Conservation (phyloP, 2,329 filamentous ascomycete genomes). For the Epichloe sibirici region DNA sequence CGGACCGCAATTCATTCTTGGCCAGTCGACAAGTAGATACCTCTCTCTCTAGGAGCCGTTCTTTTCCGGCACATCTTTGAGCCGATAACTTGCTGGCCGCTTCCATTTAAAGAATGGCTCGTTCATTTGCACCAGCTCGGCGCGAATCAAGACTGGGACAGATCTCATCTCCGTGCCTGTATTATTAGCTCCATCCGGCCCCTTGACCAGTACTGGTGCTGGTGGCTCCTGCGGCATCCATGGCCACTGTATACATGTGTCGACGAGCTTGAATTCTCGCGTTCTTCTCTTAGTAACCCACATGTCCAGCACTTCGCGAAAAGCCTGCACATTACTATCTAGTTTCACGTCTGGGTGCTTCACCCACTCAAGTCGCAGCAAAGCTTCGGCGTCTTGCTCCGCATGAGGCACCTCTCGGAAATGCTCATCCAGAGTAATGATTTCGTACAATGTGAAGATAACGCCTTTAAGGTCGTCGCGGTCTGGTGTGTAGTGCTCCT, state of each 20-base stretch:
- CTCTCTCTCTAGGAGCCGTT: too few species aligned
- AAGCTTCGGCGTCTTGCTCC: conserved; percentile 13
- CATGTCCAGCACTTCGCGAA: conserved; percentile 13
- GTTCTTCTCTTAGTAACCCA: conserved; percentile 11
- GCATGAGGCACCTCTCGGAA: conserved; percentile 13
- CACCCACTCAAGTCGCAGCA: conserved; percentile 15
- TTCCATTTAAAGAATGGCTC: conserved; percentile 1
- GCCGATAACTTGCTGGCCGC: conserved; percentile 1
- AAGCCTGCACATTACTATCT: conserved; percentile 18
- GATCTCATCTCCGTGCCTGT: background rate
- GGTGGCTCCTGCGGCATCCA: background rate
- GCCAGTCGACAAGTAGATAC: too few species aligned
- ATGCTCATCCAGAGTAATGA: conserved; percentile 19
- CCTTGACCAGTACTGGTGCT: too few species aligned
- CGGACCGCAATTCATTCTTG: too few species aligned
- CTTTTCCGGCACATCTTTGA: background rate
- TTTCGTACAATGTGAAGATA: conserved; percentile 23
- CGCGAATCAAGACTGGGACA: background rate
- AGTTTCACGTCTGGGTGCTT: conserved; percentile 21
- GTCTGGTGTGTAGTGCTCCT: conserved; percentile 2
- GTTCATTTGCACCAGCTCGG: background rate
- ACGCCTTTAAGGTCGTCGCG: conserved; percentile 20
- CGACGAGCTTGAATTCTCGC: background rate
- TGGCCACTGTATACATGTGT: conserved; percentile 4
- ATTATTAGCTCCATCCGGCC: background rate